These are phyloP conservation scores for Conringia planisiliqua DNA, from an alignment of 345 rosid species.

Conservation along the genomic window DNA sequence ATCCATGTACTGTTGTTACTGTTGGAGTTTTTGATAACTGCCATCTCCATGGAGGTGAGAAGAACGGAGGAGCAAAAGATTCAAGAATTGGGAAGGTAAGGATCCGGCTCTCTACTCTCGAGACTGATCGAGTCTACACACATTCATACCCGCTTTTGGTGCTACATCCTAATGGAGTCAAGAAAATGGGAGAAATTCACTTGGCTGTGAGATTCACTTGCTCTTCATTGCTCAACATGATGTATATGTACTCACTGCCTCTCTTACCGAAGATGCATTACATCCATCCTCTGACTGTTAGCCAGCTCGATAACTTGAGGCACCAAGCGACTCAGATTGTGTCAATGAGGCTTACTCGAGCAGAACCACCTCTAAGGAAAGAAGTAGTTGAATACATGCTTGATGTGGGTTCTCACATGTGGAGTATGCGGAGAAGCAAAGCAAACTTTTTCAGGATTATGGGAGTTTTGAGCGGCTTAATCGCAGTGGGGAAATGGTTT, in stretches of 20 bases:
- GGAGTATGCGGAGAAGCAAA: conserved; percentile 99
- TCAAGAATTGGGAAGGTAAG: conserved; percentile 77
- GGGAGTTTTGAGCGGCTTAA: conserved; percentile 67
- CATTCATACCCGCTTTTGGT: conserved; percentile 87
- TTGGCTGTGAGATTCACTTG: conserved; percentile 88
- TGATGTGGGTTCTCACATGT: conserved; percentile 93
- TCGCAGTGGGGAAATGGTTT: conserved; percentile 92
- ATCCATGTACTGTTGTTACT: conserved; percentile 90
- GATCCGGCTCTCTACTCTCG: conserved; percentile 87
- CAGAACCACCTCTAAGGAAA: conserved; percentile 87
- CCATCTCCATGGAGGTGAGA: conserved; percentile 74
- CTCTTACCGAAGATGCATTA: conserved; percentile 92
- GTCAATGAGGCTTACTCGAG: conserved; percentile 73
- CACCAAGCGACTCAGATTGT: conserved; percentile 89
- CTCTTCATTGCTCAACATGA: conserved; percentile 84
- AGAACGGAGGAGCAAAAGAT: conserved; percentile 56
- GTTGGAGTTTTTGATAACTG: conserved; percentile 89
- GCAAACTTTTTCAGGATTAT: conserved; percentile 91
- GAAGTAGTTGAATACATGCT: conserved; percentile 95
- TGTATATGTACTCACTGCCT: conserved; percentile 84
- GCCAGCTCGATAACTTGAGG: conserved; percentile 84
- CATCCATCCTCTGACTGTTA: conserved; percentile 76
- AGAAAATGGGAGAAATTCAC: conserved; percentile 94
- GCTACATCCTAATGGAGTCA: conserved; percentile 71
- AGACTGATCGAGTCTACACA: conserved; percentile 84